phyloP scores from a whole-genome alignment of 140 eudicot species.

The Erigeron philadelphicus region DNA sequence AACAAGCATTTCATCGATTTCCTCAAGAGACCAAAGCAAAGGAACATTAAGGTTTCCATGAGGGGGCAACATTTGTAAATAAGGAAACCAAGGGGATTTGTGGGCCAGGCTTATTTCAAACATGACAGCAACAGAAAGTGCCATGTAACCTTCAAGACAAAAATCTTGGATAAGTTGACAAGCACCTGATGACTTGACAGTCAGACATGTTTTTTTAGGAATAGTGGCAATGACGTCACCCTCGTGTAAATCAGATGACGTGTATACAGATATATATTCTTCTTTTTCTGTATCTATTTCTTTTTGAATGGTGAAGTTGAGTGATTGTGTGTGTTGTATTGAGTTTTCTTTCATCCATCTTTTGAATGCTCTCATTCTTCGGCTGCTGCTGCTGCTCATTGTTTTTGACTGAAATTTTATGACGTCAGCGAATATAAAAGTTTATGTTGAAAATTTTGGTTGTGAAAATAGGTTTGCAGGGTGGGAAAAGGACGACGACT shows the following conservation, averaged over 20 bases:
- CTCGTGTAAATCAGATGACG: constrained; percentile 50
- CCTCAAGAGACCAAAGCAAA: constrained; percentile 59
- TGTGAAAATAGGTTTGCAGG: too few species aligned
- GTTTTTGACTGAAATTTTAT: too few species aligned
- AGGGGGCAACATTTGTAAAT: constrained; percentile 70
- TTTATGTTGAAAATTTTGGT: too few species aligned
- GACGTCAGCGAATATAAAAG: too few species aligned
- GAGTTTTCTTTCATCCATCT: constrained; percentile 70
- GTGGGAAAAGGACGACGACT: too few species aligned
- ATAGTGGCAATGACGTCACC: constrained; percentile 84
- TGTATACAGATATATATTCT: constrained; percentile 35
- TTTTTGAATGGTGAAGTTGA: constrained; percentile 31
- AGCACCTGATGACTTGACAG: constrained; percentile 61
- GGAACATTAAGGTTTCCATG: constrained; percentile 57
- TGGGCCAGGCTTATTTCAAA: constrained; percentile 62
- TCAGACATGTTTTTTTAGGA: constrained; percentile 76
- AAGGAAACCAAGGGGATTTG: constrained; percentile 63
- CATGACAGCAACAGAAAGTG: constrained; percentile 74
- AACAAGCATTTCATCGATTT: constrained; percentile 46
- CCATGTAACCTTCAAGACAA: constrained; percentile 63
- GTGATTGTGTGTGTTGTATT: constrained; percentile 58
- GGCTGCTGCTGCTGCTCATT: constrained; percentile 11
- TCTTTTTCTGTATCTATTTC: constrained; percentile 17
- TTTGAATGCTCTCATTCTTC: constrained; percentile 75
- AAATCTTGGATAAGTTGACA: constrained; percentile 46